These are phyloP conservation scores for Chamaecrista fasciculata DNA, from an alignment of 306 rosid genomes.

Conservation along the genomic window DNA sequence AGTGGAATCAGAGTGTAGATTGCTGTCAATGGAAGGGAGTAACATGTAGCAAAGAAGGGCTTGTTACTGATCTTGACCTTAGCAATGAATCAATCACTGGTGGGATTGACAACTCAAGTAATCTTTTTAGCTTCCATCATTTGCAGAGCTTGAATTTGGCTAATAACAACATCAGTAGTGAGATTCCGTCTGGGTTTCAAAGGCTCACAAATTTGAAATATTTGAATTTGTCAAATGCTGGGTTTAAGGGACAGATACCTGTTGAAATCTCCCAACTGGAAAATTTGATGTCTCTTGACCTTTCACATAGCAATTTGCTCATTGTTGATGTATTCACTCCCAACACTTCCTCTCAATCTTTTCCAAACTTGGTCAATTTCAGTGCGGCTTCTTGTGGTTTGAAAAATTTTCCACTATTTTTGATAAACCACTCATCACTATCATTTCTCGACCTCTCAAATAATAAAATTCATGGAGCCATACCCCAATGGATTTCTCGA, in stretches of 20 bases:
- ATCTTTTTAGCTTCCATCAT: constrained; percentile 3
- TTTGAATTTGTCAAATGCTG: constrained; percentile 17
- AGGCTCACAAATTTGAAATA: constrained; percentile 13
- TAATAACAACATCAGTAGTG: not conserved
- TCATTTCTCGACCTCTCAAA: constrained; percentile 12
- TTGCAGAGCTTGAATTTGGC: constrained; percentile 16
- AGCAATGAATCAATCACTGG: not conserved
- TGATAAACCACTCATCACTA: constrained; percentile 4
- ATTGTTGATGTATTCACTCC: too few species aligned
- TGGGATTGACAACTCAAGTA: not conserved
- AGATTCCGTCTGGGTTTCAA: constrained; percentile 15
- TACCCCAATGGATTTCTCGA: constrained; percentile 28
- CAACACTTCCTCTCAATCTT: not conserved
- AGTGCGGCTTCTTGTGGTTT: constrained; percentile 32
- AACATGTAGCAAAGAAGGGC: not conserved
- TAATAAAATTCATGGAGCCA: not conserved
- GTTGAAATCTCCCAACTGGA: constrained; percentile 17
- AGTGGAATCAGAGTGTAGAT: constrained; percentile 31
- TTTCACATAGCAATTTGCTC: too few species aligned
- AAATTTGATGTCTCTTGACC: not conserved
- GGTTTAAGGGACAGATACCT: constrained; percentile 23
- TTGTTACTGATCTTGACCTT: not conserved
- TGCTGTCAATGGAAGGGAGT: constrained; percentile 45
- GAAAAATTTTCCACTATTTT: constrained; percentile 10
- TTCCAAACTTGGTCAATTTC: not conserved